Evolutionary conservation across 192 early-diverging fungal genomes (phyloP), one percentile per base, ranked within the genome.

Genomic region (Phycomyces nitens): DNA sequence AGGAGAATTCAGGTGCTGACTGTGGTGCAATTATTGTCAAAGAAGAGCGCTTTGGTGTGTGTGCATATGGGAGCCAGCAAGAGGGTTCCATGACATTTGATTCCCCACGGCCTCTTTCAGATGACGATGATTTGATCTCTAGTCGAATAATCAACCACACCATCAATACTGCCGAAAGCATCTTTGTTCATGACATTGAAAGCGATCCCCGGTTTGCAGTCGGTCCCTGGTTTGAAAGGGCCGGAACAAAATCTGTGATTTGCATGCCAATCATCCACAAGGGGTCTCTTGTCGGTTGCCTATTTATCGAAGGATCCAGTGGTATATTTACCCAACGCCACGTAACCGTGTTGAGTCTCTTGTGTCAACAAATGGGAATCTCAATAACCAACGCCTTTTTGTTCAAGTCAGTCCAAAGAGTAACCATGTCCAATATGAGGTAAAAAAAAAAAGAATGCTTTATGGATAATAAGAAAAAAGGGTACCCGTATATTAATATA

Each of bases 311-410:
- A 65, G 71, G 77, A 4, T 67, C 71, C 0, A 52, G 43, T 18
- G 71, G 71, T 51, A 67, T 67, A 11, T 81, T 81, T 18, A 77
- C 79, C 0, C 76, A 77, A 15, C 58, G 77, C 0, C 76, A 77
- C 42, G 58, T 81, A 56, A 62, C 72, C 40, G 79, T 81, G 12
- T 65, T 81, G 70, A 81, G 73, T 20, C 49, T 81, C 8, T 27
- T 81, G 38, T 77, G 77, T 34, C 79, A 81, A 29, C 79, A 81
- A 47, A 60, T 81, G 60, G 79, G 79, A 14, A 81, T 81, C 47
- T 81, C 79, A 9, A 76, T 81, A 23, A 78, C 76, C 5, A 81
- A 81, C 49, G 79, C 79, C 10, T 56, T 81, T 21, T 54, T 81
- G 22, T 81, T 78, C 54, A 75, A 77, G 34, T 80, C 78, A 0